phyloP scores from a whole-genome alignment of 805 yeast genomes.

The Candida coleopterorum region DNA sequence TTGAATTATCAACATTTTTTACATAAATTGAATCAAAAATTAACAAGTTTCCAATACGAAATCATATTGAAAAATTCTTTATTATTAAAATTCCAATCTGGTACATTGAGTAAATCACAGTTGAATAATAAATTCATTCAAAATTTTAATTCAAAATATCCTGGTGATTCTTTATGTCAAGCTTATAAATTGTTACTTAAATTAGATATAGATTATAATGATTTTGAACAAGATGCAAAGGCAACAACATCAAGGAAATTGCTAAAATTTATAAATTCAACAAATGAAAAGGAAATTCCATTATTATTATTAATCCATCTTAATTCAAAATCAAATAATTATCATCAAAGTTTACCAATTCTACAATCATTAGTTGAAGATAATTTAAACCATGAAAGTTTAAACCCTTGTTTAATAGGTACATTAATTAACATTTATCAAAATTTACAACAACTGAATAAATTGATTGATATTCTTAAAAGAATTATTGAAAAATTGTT shows the following conservation, averaged over 20 bases:
- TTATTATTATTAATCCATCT: slow-evolving; percentile 26
- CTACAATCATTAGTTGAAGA: slow-evolving; percentile 28
- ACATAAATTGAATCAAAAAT: slow-evolving; percentile 26
- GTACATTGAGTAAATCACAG: slow-evolving; percentile 25
- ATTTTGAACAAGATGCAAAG: slow-evolving; percentile 16
- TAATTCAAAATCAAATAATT: slow-evolving; percentile 17
- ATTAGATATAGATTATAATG: slow-evolving; percentile 23
- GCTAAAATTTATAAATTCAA: slow-evolving; percentile 13
- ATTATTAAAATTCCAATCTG: slow-evolving; percentile 36
- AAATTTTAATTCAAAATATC: slow-evolving; percentile 17
- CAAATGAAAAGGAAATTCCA: slow-evolving; percentile 15
- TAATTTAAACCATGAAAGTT: slow-evolving; percentile 18
- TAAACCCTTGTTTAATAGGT: slow-evolving; percentile 48
- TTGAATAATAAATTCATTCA: slow-evolving; percentile 13
- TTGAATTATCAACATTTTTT: slow-evolving; percentile 31
- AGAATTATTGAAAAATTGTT: slow-evolving; percentile 15
- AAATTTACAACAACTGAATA: slow-evolving; percentile 27
- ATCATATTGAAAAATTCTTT: slow-evolving; percentile 41
- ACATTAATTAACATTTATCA: slow-evolving; percentile 48
- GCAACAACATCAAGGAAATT: slow-evolving; percentile 17
- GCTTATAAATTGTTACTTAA: slow-evolving; percentile 26
- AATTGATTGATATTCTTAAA: slow-evolving; percentile 21
- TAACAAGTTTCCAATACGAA: slow-evolving; percentile 35
- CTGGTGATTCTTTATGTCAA: slow-evolving; percentile 28
- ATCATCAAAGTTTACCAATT: slow-evolving; percentile 26